These are phyloP conservation scores for Globisporangium uncinulatum DNA, from an alignment of 352 stramenopile species.

Conservation along the genomic window DNA sequence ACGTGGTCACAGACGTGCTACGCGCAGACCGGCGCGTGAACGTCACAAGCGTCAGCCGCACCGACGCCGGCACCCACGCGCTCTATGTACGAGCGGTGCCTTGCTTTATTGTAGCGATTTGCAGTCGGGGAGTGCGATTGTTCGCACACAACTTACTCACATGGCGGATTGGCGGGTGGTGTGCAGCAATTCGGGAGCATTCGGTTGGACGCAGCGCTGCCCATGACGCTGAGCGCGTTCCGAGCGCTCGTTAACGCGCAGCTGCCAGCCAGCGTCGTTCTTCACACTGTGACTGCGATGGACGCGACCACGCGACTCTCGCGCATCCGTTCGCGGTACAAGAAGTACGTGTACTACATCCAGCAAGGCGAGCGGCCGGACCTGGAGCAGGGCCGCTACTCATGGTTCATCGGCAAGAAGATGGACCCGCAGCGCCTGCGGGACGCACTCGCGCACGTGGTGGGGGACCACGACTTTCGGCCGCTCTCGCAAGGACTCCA, in stretches of 20 bases:
- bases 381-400: slow-evolving; percentile 64
- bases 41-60: slow-evolving; percentile 80
- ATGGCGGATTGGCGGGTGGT: neutral
- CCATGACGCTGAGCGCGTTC: slow-evolving; percentile 35
- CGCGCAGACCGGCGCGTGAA: slow-evolving; percentile 49
- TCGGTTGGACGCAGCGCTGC: slow-evolving; percentile 33
- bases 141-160: neutral
- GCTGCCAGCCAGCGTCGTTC: slow-evolving; percentile 40
- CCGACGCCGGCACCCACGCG: slow-evolving; percentile 76
- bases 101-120: neutral
- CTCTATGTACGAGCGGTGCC: slow-evolving; percentile 52
- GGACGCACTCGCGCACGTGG: slow-evolving; percentile 61
- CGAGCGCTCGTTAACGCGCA: slow-evolving; percentile 47
- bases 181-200: slow-evolving; percentile 83
- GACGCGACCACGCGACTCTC: slow-evolving; percentile 24
- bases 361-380: slow-evolving; percentile 73
- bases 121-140: no score
- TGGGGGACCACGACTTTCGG: slow-evolving; percentile 73
- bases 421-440: slow-evolving; percentile 55
- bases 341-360: slow-evolving; percentile 90
- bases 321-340: slow-evolving; percentile 76
- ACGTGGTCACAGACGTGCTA: slow-evolving; percentile 51
- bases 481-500: slow-evolving; percentile 74
- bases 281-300: slow-evolving; percentile 38
- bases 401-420: slow-evolving; percentile 75